phyloP scores from a whole-genome alignment of 2,329 filamentous ascomycete genomes.

The Fusarium compactum region DNA sequence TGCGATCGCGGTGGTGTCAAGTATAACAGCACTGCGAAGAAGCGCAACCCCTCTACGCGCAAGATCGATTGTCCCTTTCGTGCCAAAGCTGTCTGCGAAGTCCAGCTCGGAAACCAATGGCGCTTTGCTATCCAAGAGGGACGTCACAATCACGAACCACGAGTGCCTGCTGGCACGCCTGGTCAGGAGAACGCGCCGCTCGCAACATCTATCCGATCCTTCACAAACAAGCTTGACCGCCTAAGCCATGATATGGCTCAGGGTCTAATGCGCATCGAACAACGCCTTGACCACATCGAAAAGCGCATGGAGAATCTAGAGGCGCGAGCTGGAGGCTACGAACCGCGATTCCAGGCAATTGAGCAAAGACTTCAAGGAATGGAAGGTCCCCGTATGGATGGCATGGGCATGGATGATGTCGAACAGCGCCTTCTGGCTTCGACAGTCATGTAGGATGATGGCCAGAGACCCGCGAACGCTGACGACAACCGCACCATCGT shows the following conservation, averaged over 20 bases:
- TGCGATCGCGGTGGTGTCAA: constrained; percentile 74
- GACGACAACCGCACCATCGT: constrained; percentile 29
- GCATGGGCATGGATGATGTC: constrained; percentile 60
- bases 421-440: constrained; percentile 59
- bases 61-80: constrained; percentile 74
- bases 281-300: constrained; percentile 63
- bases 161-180: constrained; percentile 64
- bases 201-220: constrained; percentile 67
- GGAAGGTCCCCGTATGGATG: constrained; percentile 58
- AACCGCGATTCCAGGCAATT: constrained; percentile 60
- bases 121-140: constrained; percentile 71
- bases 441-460: constrained; percentile 56
- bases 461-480: constrained; percentile 27
- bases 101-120: constrained; percentile 72
- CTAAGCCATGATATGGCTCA: constrained; percentile 68
- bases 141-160: constrained; percentile 72
- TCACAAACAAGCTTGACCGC: constrained; percentile 71
- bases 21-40: constrained; percentile 74
- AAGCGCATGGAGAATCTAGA: constrained; percentile 69
- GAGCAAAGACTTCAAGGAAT: constrained; percentile 58
- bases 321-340: constrained; percentile 56
- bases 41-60: constrained; percentile 72
- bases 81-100: constrained; percentile 73
- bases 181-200: constrained; percentile 70
- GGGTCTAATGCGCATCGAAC: constrained; percentile 64